phyloP scores from a whole-genome alignment of 1,284 basidiomycete genomes.

The Malassezia brasiliensis region DNA sequence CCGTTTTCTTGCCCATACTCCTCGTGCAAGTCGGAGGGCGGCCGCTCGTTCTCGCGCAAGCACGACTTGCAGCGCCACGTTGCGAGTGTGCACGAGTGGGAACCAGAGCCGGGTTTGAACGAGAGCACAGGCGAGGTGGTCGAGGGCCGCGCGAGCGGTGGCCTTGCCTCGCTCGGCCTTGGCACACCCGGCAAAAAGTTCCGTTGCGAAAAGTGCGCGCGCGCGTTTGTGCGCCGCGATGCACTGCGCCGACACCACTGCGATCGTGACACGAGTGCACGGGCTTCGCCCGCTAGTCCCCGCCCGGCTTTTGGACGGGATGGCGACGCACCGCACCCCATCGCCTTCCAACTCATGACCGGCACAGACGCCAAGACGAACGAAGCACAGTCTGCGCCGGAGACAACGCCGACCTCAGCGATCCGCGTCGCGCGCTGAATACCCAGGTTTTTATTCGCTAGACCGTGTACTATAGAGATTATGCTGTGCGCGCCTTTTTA shows the following conservation, averaged over 20 bases:
- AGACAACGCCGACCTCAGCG: neutral
- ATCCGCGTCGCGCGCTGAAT: neutral
- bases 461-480: neutral
- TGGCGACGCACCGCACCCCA: neutral
- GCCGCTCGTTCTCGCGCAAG: conserved; percentile 76
- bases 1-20: conserved; percentile 71
- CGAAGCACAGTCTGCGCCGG: neutral
- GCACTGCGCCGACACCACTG: conserved; percentile 38
- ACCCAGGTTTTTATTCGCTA: neutral
- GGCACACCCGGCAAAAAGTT: conserved; percentile 43
- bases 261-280: conserved; percentile 5
- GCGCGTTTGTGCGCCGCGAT: conserved; percentile 41
- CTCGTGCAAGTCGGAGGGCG: conserved; percentile 55
- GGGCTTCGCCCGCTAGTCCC: neutral
- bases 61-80: conserved; percentile 76
- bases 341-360: neutral
- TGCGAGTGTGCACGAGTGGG: conserved; percentile 62
- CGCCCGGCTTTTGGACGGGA: neutral
- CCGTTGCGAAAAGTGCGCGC: conserved; percentile 35
- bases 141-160: conserved; percentile 24
- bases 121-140: conserved; percentile 28
- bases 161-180: conserved; percentile 31
- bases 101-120: conserved; percentile 35
- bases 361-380: neutral
- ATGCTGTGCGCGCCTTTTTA: neutral